Conservation (phyloP, 75 land plant genomes). For the Pinus taeda region DNA sequence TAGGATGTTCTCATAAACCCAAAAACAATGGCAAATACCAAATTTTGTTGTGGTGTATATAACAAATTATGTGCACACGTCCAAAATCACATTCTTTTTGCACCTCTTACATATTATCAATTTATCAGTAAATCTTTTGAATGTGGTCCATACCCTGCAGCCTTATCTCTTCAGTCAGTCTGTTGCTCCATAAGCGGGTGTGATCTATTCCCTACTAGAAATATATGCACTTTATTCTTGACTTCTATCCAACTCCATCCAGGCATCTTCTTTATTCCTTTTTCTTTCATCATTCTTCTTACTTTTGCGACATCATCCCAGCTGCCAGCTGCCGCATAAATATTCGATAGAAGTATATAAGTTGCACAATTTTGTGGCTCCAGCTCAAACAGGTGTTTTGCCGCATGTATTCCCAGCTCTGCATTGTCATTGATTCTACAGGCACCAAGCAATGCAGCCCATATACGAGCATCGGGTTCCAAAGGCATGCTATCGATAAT, state of each 20-base stretch:
- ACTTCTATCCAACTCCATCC: slow-evolving; percentile 7
- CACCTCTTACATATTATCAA: too few relatives aligned
- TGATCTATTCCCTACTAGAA: background rate
- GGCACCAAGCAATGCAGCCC: slow-evolving; percentile 55
- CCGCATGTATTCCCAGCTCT: slow-evolving; percentile 33
- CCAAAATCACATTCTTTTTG: too few relatives aligned
- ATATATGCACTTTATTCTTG: background rate
- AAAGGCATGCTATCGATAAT: slow-evolving; percentile 49
- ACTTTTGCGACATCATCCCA: background rate
- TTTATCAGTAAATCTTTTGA: too few relatives aligned
- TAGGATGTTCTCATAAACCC: too few relatives aligned
- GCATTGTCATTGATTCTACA: slow-evolving; percentile 52
- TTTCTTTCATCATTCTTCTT: slow-evolving; percentile 1
- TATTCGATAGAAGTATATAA: slow-evolving; percentile 6
- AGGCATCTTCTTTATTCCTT: background rate
- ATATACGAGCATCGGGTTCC: slow-evolving; percentile 47
- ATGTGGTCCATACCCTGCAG: too few relatives aligned
- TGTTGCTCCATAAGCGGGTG: too few relatives aligned
- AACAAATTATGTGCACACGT: too few relatives aligned
- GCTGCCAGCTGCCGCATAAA: slow-evolving; percentile 6
- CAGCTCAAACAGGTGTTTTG: slow-evolving; percentile 29
- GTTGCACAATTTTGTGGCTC: background rate
- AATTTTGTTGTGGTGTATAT: too few relatives aligned
- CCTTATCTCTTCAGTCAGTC: too few relatives aligned
- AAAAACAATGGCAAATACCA: too few relatives aligned